These are phyloP conservation scores for Ophiocordyceps camponoti-rufipedis DNA, from an alignment of 2,329 filamentous ascomycete genomes.

Conservation along the genomic window DNA sequence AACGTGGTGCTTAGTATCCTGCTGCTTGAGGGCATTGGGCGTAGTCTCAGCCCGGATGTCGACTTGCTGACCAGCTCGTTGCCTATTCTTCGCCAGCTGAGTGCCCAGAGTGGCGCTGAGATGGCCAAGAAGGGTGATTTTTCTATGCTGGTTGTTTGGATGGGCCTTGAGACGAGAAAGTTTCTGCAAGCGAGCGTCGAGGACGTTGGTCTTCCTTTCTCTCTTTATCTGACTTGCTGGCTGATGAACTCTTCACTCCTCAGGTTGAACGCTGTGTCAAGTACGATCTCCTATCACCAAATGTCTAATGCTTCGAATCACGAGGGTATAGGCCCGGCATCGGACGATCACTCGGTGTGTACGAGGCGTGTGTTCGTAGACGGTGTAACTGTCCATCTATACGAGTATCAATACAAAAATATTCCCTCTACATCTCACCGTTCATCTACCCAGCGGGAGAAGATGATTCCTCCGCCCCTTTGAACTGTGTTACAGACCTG, in stretches of 20 bases:
- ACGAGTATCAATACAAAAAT: too few relatives aligned
- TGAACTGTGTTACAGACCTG: too few relatives aligned
- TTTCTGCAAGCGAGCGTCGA: constrained; percentile 84
- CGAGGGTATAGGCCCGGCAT: neutral
- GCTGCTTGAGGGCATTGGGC: constrained; percentile 82
- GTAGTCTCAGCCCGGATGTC: constrained; percentile 67
- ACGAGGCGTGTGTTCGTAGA: too few relatives aligned
- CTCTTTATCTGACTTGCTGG: neutral
- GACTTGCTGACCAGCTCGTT: constrained; percentile 76
- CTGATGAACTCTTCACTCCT: neutral
- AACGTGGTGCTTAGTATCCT: constrained; percentile 95
- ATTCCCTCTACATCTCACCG: too few relatives aligned
- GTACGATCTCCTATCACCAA: constrained; percentile 75
- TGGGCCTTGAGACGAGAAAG: constrained; percentile 70
- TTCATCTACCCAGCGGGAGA: too few relatives aligned
- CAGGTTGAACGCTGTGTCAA: constrained; percentile 79
- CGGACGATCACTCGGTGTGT: neutral
- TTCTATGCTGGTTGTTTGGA: constrained; percentile 81
- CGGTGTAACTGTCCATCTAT: too few relatives aligned
- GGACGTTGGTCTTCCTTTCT: constrained; percentile 40
- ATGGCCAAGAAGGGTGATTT: constrained; percentile 58
- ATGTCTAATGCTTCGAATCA: constrained; percentile 36
- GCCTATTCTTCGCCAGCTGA: constrained; percentile 76
- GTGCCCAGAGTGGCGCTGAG: constrained; percentile 54
- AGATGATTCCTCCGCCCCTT: too few relatives aligned